These are phyloP conservation scores for Endoconidiophora laricicola DNA, from an alignment of 2,329 filamentous ascomycete genomes.

Conservation along the genomic window DNA sequence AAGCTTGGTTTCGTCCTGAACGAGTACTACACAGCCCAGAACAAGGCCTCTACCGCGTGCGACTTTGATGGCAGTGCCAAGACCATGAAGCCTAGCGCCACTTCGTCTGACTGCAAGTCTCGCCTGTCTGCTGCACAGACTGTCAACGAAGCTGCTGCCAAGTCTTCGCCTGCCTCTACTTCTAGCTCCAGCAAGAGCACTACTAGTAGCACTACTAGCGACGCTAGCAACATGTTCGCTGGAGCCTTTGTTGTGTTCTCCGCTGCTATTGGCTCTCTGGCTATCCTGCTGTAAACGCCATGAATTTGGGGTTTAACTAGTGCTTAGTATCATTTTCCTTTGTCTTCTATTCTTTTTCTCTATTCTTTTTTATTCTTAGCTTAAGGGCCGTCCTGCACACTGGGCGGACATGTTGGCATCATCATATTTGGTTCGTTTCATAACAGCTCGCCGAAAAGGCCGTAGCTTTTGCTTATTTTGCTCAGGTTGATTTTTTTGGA, in stretches of 20 bases:
- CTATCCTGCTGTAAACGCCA: conserved; percentile 6
- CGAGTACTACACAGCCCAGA: conserved; percentile 48
- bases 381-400: too few species aligned
- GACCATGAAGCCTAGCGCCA: conserved; percentile 30
- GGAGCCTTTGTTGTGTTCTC: conserved; percentile 5
- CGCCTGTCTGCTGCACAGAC: conserved; percentile 48
- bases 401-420: too few species aligned
- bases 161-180: conserved; percentile 8
- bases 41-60: conserved; percentile 42
- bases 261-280: conserved; percentile 4
- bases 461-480: too few species aligned
- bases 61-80: conserved; percentile 53
- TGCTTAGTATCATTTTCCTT: neutral
- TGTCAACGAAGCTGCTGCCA: conserved; percentile 30
- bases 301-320: conserved; percentile 1
- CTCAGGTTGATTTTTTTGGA: too few species aligned
- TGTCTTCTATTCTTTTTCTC: conserved; percentile 7
- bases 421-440: too few species aligned
- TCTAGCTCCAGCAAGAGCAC: conserved; percentile 3
- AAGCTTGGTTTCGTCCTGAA: conserved; percentile 61
- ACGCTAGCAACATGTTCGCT: conserved; percentile 1
- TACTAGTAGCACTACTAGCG: conserved; percentile 2
- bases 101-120: conserved; percentile 36
- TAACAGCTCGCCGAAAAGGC: too few species aligned
- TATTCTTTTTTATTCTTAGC: conserved; percentile 2